These are phyloP conservation scores for Colletotrichum tanaceti DNA, from an alignment of 2,329 filamentous ascomycete species.

Conservation along the genomic window DNA sequence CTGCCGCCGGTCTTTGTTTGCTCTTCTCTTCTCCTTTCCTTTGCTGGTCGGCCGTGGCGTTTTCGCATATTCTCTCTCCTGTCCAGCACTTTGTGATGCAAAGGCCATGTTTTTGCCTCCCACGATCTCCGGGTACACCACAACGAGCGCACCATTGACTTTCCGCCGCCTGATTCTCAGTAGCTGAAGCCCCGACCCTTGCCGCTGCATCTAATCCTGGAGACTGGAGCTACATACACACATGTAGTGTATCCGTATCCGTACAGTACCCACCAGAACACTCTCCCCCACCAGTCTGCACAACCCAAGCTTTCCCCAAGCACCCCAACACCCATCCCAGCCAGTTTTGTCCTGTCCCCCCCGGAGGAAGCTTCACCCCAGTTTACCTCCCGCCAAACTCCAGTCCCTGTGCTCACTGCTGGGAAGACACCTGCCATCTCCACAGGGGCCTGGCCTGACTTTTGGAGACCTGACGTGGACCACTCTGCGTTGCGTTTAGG, in stretches of 20 bases:
- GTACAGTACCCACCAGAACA: too few relatives aligned
- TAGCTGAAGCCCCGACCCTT: conserved; percentile 21
- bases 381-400: conserved; percentile 11
- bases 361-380: conserved; percentile 25
- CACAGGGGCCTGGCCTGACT: conserved; percentile 29
- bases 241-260: too few relatives aligned
- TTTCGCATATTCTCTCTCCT: conserved; percentile 9
- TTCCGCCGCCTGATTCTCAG: conserved; percentile 11
- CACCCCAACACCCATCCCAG: background rate
- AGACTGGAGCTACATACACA: conserved; percentile 29
- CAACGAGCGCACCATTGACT: conserved; percentile 33
- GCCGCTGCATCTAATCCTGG: conserved; percentile 2
- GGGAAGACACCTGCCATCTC: conserved; percentile 34
- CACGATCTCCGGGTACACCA: background rate
- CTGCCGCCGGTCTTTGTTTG: background rate
- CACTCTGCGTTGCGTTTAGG: conserved; percentile 18
- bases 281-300: conserved; percentile 6
- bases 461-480: conserved; percentile 19
- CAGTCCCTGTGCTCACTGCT: conserved; percentile 3
- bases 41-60: conserved; percentile 1
- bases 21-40: background rate
- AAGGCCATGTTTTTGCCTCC: conserved; percentile 4
- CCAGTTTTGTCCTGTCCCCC: background rate
- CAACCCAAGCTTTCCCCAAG: conserved; percentile 35
- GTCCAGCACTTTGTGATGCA: conserved; percentile 9